Evolutionary conservation across 2,329 filamentous ascomycete genomes (phyloP).

Genomic region (Cladosporium sp.): DNA sequence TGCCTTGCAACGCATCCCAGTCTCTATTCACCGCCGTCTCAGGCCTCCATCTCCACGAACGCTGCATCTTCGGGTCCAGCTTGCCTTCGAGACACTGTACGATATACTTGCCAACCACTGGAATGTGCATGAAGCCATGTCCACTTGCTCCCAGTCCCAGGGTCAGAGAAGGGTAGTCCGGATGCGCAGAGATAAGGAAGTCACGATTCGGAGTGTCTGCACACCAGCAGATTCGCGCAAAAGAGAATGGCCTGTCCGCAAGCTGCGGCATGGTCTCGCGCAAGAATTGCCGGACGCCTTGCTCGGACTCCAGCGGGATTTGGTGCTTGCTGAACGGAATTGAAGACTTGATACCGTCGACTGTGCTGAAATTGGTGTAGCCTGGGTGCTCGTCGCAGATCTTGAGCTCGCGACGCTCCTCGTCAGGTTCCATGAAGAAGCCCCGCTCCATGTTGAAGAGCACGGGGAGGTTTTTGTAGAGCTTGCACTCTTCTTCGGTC

Average conservation of each 20-base stretch:
- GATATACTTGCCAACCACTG: slow-evolving; percentile 48
- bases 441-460: slow-evolving; percentile 47
- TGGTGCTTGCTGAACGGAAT: slow-evolving; percentile 44
- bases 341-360: slow-evolving; percentile 30
- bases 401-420: slow-evolving; percentile 44
- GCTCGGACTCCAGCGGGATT: slow-evolving; percentile 46
- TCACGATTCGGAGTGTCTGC: slow-evolving; percentile 52
- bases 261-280: slow-evolving; percentile 52
- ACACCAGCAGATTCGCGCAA: slow-evolving; percentile 55
- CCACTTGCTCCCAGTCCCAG: slow-evolving; percentile 51
- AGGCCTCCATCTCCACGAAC: slow-evolving; percentile 49
- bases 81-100: slow-evolving; percentile 45
- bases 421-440: slow-evolving; percentile 49
- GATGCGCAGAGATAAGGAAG: slow-evolving; percentile 51
- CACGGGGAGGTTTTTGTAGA: slow-evolving; percentile 48
- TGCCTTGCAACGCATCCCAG: slow-evolving; percentile 46
- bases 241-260: slow-evolving; percentile 44
- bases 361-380: slow-evolving; percentile 47
- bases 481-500: slow-evolving; percentile 40
- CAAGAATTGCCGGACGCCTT: slow-evolving; percentile 47
- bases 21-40: slow-evolving; percentile 45
- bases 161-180: slow-evolving; percentile 39
- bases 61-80: slow-evolving; percentile 40
- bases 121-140: slow-evolving; percentile 52
- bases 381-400: slow-evolving; percentile 56